Conservation (phyloP, 345 rosid species). For the Hibiscus mutabilis region DNA sequence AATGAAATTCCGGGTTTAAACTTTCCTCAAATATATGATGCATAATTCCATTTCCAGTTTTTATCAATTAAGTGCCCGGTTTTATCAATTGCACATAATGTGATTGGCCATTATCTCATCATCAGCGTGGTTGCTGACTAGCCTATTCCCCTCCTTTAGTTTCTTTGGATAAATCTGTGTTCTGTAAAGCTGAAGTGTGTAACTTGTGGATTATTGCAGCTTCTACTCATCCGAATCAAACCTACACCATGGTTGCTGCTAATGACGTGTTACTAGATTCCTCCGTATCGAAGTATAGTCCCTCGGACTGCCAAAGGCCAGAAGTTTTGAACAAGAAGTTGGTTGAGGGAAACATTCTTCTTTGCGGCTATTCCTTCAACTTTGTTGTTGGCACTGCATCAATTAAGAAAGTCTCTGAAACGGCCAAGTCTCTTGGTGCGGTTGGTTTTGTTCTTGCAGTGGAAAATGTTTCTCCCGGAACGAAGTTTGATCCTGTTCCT, state of each 20-base stretch:
- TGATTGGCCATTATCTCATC: background rate
- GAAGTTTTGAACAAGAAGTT: slow-evolving; percentile 76
- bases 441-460: slow-evolving; percentile 96
- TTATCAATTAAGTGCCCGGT: background rate
- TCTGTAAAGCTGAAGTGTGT: slow-evolving; percentile 15
- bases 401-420: slow-evolving; percentile 84
- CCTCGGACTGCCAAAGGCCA: slow-evolving; percentile 94
- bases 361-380: slow-evolving; percentile 98
- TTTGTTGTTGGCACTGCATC: slow-evolving; percentile 92
- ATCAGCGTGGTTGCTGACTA: background rate
- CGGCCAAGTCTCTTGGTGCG: slow-evolving; percentile 88
- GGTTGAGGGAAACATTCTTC: slow-evolving; percentile 82
- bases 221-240: slow-evolving; percentile 64
- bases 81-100: background rate
- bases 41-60: background rate
- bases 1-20: background rate
- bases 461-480: slow-evolving; percentile 86
- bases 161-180: background rate
- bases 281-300: slow-evolving; percentile 59
- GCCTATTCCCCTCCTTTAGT: background rate
- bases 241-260: slow-evolving; percentile 83
- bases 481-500: slow-evolving; percentile 94
- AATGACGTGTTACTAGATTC: slow-evolving; percentile 87
- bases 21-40: background rate
- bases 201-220: slow-evolving; percentile 49